Evolutionary conservation across 163 green algal species (phyloP).

Genomic region (Prototheca cutis): DNA sequence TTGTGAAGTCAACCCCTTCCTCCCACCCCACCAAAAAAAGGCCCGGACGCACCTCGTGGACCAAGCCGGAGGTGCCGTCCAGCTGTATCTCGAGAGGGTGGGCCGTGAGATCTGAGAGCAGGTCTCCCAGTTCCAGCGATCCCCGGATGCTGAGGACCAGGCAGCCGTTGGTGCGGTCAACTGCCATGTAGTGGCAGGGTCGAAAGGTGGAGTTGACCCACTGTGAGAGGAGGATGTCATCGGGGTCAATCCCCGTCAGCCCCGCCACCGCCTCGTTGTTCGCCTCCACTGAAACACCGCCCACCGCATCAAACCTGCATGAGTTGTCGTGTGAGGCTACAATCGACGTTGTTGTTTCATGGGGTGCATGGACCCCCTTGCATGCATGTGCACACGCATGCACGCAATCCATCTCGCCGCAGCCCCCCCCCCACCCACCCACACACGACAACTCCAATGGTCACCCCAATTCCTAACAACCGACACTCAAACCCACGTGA

Average conservation of each 20-base stretch:
- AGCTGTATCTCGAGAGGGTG: constrained; percentile 43
- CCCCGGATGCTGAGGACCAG: constrained; percentile 51
- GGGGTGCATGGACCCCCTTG: constrained; percentile 5
- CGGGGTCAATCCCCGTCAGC: constrained; percentile 40
- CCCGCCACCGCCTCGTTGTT: constrained; percentile 61
- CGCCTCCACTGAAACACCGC: constrained; percentile 52
- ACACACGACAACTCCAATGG: too few species aligned
- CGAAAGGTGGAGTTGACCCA: constrained; percentile 29
- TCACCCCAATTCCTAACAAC: too few species aligned
- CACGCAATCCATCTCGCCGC: too few species aligned
- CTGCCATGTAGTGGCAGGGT: constrained; percentile 72
- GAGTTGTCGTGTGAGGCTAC: constrained; percentile 10
- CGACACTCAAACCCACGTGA: constrained; percentile 20
- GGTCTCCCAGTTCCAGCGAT: constrained; percentile 63
- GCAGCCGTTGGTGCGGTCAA: constrained; percentile 42
- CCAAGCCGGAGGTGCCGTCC: constrained; percentile 29
- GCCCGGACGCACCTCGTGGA: constrained; percentile 22
- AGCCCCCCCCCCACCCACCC: too few species aligned
- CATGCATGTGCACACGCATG: too few species aligned
- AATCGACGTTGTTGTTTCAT: constrained; percentile 24
- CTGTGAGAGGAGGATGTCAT: constrained; percentile 44
- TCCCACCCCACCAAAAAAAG: too few species aligned
- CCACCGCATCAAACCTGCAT: constrained; percentile 55
- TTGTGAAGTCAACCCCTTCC: too few species aligned
- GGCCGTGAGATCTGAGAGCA: constrained; percentile 64